A percentile compares a stretch with the other conserved stretches of the same genome.
Conservation (phyloP, 106 monocot species). For the Posidonia australis region DNA sequence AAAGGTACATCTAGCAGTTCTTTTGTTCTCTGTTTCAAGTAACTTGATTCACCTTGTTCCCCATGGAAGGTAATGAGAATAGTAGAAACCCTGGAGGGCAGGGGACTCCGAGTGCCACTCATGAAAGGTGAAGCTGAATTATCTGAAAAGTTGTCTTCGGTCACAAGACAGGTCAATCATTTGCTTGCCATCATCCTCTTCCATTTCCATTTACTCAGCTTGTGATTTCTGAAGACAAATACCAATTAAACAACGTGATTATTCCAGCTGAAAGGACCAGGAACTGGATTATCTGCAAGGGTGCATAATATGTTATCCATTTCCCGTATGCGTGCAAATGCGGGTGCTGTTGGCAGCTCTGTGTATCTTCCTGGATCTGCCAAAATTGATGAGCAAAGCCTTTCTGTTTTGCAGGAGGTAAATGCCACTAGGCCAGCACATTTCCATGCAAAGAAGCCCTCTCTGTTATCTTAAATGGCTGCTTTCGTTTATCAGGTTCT, state of each 20-base stretch:
- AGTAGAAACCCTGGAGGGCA: slow-evolving; percentile 75
- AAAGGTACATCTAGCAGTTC: neutral
- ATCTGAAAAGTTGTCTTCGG: slow-evolving; percentile 34
- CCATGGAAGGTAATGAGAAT: slow-evolving; percentile 75
- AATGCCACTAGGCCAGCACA: neutral
- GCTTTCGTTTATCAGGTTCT: slow-evolving; percentile 36
- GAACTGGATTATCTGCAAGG: slow-evolving; percentile 57
- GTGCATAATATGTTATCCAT: slow-evolving; percentile 60
- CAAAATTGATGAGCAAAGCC: slow-evolving; percentile 73
- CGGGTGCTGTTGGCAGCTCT: slow-evolving; percentile 27
- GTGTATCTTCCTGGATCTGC: slow-evolving; percentile 45
- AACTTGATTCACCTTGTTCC: neutral
- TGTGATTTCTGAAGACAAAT: neutral
- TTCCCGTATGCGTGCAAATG: slow-evolving; percentile 54
- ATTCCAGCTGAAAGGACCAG: slow-evolving; percentile 63
- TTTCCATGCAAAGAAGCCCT: neutral
- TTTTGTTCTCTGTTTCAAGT: neutral
- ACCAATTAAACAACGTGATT: neutral
- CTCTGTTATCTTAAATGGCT: no score
- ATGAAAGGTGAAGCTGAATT: slow-evolving; percentile 72
- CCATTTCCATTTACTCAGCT: neutral
- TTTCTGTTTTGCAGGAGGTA: slow-evolving; percentile 80
- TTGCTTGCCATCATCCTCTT: neutral
- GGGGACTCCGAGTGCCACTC: slow-evolving; percentile 64
- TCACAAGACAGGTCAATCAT: slow-evolving; percentile 53